phyloP scores from a whole-genome alignment of 2,329 filamentous ascomycete species.

The Clonostachys chloroleuca region DNA sequence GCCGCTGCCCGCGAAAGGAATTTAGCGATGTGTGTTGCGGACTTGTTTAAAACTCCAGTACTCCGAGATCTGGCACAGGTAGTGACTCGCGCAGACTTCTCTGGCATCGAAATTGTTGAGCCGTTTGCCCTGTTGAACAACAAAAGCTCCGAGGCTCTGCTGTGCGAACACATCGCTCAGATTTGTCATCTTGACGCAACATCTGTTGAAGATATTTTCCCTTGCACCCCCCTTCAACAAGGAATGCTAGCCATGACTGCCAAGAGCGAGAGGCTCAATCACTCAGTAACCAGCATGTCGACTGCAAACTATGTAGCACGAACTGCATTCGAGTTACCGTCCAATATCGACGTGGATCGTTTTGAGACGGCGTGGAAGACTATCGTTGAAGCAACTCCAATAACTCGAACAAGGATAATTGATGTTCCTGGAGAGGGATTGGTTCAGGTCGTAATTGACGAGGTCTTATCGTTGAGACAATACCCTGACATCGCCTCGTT shows the following conservation, averaged over 20 bases:
- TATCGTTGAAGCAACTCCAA: background rate
- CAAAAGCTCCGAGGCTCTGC: no score
- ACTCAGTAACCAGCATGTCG: no score
- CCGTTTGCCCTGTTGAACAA: no score
- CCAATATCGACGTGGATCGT: background rate
- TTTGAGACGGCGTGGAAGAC: constrained; percentile 1
- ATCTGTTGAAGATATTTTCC: constrained; percentile 24
- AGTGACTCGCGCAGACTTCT: no score
- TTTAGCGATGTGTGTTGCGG: constrained; percentile 1
- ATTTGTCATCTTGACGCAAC: background rate
- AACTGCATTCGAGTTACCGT: constrained; percentile 1
- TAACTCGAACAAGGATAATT: constrained; percentile 5
- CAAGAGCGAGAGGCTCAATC: background rate
- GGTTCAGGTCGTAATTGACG: constrained; percentile 2
- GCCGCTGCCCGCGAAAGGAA: background rate
- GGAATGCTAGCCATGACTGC: constrained; percentile 15
- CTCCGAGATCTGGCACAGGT: no score
- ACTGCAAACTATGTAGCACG: constrained; percentile 4
- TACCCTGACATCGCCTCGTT: no score
- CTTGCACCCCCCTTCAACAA: constrained; percentile 27
- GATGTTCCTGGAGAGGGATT: background rate
- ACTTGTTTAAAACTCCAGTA: constrained; percentile 1
- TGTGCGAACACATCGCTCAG: constrained; percentile 2
- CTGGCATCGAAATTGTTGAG: no score
- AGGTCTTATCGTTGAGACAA: background rate